Evolutionary conservation across 345 rosid genomes (phyloP).

Genomic region (Euclidium syriacum): DNA sequence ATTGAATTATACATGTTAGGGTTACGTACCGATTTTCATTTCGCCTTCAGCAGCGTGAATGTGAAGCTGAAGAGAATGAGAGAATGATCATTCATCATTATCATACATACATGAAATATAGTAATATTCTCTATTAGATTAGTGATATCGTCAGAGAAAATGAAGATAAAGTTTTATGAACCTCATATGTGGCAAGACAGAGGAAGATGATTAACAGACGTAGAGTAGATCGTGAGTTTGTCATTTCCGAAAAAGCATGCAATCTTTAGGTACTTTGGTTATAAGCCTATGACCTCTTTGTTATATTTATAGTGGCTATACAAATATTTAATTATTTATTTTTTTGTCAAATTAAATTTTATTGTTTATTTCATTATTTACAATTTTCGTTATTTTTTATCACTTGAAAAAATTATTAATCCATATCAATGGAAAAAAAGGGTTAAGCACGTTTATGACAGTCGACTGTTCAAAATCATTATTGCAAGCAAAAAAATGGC

Average conservation of each 20-base stretch:
- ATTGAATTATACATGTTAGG: not conserved
- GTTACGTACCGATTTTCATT: conserved; percentile 12
- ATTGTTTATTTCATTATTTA: not conserved
- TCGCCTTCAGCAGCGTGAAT: conserved; percentile 9
- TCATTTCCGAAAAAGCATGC: conserved; percentile 3
- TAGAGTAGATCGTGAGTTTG: not conserved
- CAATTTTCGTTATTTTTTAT: not conserved
- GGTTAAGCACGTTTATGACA: too few relatives aligned
- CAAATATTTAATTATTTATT: not conserved
- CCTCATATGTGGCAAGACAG: conserved; percentile 22
- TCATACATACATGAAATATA: not conserved
- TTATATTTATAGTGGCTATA: conserved; percentile 5
- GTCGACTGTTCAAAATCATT: too few relatives aligned
- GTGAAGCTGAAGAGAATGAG: conserved; percentile 12
- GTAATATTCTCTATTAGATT: too few relatives aligned
- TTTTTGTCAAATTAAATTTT: too few relatives aligned
- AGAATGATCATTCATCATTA: not conserved
- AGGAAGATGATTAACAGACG: conserved; percentile 13
- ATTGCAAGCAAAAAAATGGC: too few relatives aligned
- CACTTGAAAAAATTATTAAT: not conserved
- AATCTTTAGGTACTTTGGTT: not conserved
- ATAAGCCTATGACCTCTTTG: not conserved
- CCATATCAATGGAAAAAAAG: too few relatives aligned
- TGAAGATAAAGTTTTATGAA: not conserved
- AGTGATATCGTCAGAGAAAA: not conserved